Evolutionary conservation across 163 green algal species (phyloP).

Genomic region (Scenedesmus sp.): DNA sequence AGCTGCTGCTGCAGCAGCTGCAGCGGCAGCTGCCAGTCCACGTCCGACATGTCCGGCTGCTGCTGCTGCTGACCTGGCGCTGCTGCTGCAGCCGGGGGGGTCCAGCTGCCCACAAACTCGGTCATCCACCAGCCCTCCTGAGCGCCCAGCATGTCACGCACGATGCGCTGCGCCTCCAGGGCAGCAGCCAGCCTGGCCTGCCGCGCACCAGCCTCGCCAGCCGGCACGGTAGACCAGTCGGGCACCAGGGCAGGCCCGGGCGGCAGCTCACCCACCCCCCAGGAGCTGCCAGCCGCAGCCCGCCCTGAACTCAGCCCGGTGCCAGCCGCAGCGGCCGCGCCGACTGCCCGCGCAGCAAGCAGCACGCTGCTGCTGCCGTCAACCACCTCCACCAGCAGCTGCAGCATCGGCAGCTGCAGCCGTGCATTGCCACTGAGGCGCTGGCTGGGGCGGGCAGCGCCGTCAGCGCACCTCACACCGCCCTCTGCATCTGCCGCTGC

Average conservation of each 20-base stretch:
- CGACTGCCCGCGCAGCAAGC: slow-evolving; percentile 19
- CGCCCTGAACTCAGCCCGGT: too few relatives aligned
- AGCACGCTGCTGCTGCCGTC: slow-evolving; percentile 37
- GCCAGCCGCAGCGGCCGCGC: background rate
- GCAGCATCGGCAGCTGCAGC: slow-evolving; percentile 27
- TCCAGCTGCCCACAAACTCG: slow-evolving; percentile 4
- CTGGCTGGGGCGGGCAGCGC: background rate
- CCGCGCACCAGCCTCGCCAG: background rate
- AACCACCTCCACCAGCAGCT: slow-evolving; percentile 45
- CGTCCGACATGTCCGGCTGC: slow-evolving; percentile 28
- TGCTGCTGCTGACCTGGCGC: slow-evolving; percentile 12
- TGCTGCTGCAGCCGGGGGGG: background rate
- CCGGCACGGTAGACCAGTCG: slow-evolving; percentile 36
- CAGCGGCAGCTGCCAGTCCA: slow-evolving; percentile 52
- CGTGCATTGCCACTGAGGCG: background rate
- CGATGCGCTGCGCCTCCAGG: slow-evolving; percentile 52
- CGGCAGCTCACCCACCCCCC: slow-evolving; percentile 6
- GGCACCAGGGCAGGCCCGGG: slow-evolving; percentile 28
- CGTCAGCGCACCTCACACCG: slow-evolving; percentile 21
- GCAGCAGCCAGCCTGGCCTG: slow-evolving; percentile 36
- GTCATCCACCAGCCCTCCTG: slow-evolving; percentile 50
- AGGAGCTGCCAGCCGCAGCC: too few relatives aligned
- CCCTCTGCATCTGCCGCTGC: slow-evolving; percentile 34
- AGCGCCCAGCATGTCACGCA: slow-evolving; percentile 54
- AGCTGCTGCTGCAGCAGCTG: slow-evolving; percentile 46